Percentiles rank a stretch among this genome's conserved stretches.
These are phyloP conservation scores for Chrysosporium queenslandicum DNA, from an alignment of 2,329 filamentous ascomycete genomes.

Conservation along the genomic window DNA sequence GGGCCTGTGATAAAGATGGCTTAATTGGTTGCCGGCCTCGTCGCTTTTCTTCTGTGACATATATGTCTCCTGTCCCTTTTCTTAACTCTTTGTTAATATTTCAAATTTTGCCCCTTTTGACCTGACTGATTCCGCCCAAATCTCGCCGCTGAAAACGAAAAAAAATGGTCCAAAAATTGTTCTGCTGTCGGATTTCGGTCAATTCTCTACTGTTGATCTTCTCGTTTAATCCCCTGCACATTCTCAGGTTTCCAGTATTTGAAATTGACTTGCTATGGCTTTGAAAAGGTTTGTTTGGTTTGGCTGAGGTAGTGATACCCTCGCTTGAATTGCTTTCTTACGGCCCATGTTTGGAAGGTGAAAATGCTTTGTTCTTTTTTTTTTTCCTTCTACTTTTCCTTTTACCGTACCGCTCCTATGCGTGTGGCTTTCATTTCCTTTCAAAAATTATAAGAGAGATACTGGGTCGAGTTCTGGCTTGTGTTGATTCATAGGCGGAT, in stretches of 20 bases:
- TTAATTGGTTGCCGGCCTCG: not conserved
- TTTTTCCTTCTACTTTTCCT: not conserved
- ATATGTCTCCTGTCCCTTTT: not conserved
- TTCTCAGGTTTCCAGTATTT: slow-evolving; percentile 1
- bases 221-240: slow-evolving; percentile 1
- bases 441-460: not conserved
- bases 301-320: slow-evolving; percentile 8
- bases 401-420: too few relatives aligned
- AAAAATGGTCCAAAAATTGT: not conserved
- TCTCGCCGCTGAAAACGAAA: not conserved
- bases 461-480: not conserved
- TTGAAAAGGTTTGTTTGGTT: slow-evolving; percentile 9
- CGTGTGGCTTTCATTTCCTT: not conserved
- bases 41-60: not conserved
- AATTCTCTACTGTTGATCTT: not conserved
- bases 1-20: not conserved
- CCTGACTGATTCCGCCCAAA: not conserved
- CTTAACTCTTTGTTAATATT: slow-evolving; percentile 3
- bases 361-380: not conserved
- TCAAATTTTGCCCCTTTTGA: not conserved
- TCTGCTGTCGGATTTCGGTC: not conserved
- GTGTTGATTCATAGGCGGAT: not conserved
- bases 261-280: not conserved
- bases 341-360: slow-evolving; percentile 1
- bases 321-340: slow-evolving; percentile 5